phyloP scores from a whole-genome alignment of 2,329 filamentous ascomycete species.

The Phialophora verrucosa region DNA sequence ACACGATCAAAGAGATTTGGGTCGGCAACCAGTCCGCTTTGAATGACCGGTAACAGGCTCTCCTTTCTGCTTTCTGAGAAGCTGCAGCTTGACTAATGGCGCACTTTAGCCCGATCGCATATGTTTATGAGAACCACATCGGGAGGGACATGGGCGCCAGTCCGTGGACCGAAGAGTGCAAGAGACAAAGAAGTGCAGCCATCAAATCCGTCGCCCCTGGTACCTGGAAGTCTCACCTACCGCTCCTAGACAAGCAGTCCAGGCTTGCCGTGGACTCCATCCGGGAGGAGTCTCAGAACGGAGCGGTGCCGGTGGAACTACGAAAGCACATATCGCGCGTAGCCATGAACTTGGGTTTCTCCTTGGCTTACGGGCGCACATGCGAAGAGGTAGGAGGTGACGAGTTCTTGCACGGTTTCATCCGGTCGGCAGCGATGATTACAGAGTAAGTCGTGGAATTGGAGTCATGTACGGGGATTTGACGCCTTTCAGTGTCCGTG shows the following conservation, averaged over 20 bases:
- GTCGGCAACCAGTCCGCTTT: too few relatives aligned
- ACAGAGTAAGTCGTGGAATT: too few relatives aligned
- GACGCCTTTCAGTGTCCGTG: background rate
- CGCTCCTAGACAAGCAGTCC: too few relatives aligned
- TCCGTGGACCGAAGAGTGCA: background rate
- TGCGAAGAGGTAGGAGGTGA: slow-evolving; percentile 7
- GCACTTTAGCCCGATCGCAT: too few relatives aligned
- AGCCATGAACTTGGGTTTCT: slow-evolving; percentile 4
- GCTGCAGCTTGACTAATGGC: too few relatives aligned
- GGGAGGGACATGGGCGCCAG: too few relatives aligned
- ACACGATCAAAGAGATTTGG: slow-evolving; percentile 5
- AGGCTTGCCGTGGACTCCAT: too few relatives aligned
- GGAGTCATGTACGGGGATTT: too few relatives aligned
- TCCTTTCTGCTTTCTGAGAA: too few relatives aligned
- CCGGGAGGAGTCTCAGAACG: slow-evolving; percentile 5
- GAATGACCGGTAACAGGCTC: too few relatives aligned
- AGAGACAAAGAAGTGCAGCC: slow-evolving; percentile 10
- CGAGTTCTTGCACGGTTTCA: background rate
- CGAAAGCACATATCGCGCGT: slow-evolving; percentile 1
- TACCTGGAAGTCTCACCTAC: background rate
- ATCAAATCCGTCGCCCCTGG: slow-evolving; percentile 3
- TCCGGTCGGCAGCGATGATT: too few relatives aligned
- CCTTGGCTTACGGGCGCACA: slow-evolving; percentile 10
- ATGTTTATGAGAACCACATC: too few relatives aligned
- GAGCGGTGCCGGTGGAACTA: slow-evolving; percentile 11